Conservation (phyloP, 139 green algal genomes). For the Astrephomene gubernaculifera region DNA sequence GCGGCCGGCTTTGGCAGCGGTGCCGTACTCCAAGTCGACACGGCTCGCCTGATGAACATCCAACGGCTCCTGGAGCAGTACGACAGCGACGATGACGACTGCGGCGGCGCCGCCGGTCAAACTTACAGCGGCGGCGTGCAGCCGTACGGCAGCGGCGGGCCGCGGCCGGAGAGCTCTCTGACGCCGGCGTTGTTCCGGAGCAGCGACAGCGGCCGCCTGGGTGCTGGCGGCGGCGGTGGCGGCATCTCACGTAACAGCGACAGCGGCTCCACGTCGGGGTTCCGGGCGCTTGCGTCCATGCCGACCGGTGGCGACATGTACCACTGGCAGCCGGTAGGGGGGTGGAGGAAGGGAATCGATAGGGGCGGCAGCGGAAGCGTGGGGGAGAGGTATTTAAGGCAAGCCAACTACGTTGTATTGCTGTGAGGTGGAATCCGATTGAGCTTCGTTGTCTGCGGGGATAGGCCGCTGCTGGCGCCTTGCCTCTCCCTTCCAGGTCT, state of each 20-base stretch:
- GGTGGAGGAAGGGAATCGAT: too few species aligned
- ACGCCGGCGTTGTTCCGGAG: too few species aligned
- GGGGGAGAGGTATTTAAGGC: too few species aligned
- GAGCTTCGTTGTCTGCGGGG: too few species aligned
- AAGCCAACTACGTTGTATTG: too few species aligned
- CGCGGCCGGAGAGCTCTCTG: too few species aligned
- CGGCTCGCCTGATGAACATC: background rate
- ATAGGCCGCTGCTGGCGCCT: too few species aligned
- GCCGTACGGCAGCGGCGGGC: background rate
- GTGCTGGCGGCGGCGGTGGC: background rate
- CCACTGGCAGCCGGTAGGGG: conserved; percentile 35
- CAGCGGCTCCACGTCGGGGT: background rate
- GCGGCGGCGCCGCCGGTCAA: background rate
- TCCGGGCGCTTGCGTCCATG: conserved; percentile 5
- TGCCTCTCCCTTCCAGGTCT: too few species aligned
- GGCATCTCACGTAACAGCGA: background rate
- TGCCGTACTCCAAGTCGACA: background rate
- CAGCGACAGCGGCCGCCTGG: too few species aligned
- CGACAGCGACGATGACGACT: conserved; percentile 10
- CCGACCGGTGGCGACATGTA: conserved; percentile 13
- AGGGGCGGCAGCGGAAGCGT: too few species aligned
- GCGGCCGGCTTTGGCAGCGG: background rate
- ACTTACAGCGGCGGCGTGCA: background rate
- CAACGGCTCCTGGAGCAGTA: conserved; percentile 18
- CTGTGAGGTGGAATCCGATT: too few species aligned